phyloP scores from a whole-genome alignment of 202 grass and related monocot genomes.

The Cymbopogon flexuosus region DNA sequence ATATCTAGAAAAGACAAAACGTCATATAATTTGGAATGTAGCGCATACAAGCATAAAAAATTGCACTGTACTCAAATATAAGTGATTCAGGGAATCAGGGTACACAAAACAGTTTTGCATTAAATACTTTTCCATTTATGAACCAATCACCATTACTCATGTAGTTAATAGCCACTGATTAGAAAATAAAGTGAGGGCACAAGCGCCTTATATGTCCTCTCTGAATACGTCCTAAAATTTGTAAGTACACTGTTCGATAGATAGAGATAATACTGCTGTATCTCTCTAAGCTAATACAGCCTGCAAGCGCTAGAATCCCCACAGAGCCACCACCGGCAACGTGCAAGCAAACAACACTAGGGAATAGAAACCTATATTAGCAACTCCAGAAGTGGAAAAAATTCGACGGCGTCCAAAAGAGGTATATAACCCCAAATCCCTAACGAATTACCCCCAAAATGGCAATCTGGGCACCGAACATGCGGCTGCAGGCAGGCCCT shows the following conservation, averaged over 20 bases:
- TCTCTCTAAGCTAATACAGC: neutral
- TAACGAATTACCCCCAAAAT: neutral
- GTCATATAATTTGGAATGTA: neutral
- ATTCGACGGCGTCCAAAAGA: neutral
- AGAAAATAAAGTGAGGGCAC: neutral
- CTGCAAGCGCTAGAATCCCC: neutral
- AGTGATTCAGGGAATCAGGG: neutral
- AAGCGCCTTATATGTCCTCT: neutral
- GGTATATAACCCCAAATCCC: neutral
- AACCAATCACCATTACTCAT: neutral
- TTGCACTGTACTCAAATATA: neutral
- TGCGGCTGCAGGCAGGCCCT: too few relatives aligned
- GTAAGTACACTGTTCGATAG: neutral
- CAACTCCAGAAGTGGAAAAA: neutral
- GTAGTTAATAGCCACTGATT: neutral
- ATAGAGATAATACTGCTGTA: neutral
- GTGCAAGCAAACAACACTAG: neutral
- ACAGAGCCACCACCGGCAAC: neutral
- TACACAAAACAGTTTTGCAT: neutral
- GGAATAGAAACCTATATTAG: neutral
- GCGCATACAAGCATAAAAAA: neutral
- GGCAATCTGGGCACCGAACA: neutral
- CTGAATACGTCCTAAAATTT: neutral
- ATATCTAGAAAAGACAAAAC: too few relatives aligned
- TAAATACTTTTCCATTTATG: neutral